Base-by-base conservation (phyloP, 1,139 yeast species). In the Kurtzmaniella natalensis region DNA sequence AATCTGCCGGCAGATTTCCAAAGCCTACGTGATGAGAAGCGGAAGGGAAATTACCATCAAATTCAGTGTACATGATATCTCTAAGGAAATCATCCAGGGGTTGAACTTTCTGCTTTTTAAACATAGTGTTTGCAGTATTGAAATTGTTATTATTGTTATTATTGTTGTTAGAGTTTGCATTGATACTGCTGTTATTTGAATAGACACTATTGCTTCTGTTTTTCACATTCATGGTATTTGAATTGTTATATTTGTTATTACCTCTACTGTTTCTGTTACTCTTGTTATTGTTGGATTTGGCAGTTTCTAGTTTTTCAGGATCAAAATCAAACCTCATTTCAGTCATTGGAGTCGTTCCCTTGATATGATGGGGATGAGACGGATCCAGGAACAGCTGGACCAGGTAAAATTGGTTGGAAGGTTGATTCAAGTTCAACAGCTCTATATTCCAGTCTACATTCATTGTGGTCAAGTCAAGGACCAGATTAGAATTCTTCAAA, bases 61-160 rank as follows among this genome's bases (percentile, higher is more conserved):
- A 68, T 25, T 92, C 79, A 17, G 84, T 70, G 38, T 70, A 73
- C 34, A 79, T 76, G 41, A 81, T 77, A 57, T 79, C 81, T 40
- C 76, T 68, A 34, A 86, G 50, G 94, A 94, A 76, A 52, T 81
- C 78, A 42, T 75, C 70, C n/a, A 20, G 42, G 11, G 34, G 29
- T 39, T 32, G 32, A 23, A 40, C 38, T 22, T 47, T 42, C 27
- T 34, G 31, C 30, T 22, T 32, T 33, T 32, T 25, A 13, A 18
- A n/a, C n/a, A n/a, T n/a, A 7, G 17, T 19, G 1, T 19, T 9
- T 18, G 24, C 7, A 19, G 16, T 19, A 18, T 8, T 18, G 15
- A 14, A 15, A 19, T n/a, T 28, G 7, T 23, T 15, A 11, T 19
- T 19, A 19, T 10, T 28, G 14, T 28, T 14, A 18, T 19, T 27